Conservation (phyloP, 1,284 basidiomycete species). For the Cutaneotrichosporon daszewskae region DNA sequence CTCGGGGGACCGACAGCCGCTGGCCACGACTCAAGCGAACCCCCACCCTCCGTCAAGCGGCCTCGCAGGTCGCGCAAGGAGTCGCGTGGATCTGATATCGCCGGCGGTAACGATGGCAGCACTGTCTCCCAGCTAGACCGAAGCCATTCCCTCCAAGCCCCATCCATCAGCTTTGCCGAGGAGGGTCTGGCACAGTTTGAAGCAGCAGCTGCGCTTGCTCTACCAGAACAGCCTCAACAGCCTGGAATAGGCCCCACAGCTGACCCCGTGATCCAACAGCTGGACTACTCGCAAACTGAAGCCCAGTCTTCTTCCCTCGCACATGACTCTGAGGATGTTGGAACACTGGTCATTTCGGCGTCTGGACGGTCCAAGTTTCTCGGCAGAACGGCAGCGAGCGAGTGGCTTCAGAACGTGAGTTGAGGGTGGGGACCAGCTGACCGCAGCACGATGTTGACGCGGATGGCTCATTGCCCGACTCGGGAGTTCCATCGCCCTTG, state of each 20-base stretch:
- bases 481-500: background rate
- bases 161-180: too few species aligned
- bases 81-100: too few species aligned
- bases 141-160: too few species aligned
- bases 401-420: slow-evolving; percentile 12
- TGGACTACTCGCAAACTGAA: too few species aligned
- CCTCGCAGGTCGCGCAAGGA: too few species aligned
- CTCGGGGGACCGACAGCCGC: background rate
- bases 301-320: too few species aligned
- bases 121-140: too few species aligned
- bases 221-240: background rate
- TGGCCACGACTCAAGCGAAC: too few species aligned
- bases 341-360: slow-evolving; percentile 10
- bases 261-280: too few species aligned
- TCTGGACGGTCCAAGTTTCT: slow-evolving; percentile 12
- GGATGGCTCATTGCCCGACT: too few species aligned
- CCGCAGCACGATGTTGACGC: background rate
- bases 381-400: slow-evolving; percentile 7
- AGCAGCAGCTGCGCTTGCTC: background rate
- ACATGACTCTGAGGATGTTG: background rate
- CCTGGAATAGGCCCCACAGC: background rate
- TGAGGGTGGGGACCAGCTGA: background rate
- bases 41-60: too few species aligned
- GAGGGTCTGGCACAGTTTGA: background rate
- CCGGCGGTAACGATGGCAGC: too few species aligned